phyloP scores from a whole-genome alignment of 2,329 filamentous ascomycete genomes.

The Tolypocladium cylindrosporum region DNA sequence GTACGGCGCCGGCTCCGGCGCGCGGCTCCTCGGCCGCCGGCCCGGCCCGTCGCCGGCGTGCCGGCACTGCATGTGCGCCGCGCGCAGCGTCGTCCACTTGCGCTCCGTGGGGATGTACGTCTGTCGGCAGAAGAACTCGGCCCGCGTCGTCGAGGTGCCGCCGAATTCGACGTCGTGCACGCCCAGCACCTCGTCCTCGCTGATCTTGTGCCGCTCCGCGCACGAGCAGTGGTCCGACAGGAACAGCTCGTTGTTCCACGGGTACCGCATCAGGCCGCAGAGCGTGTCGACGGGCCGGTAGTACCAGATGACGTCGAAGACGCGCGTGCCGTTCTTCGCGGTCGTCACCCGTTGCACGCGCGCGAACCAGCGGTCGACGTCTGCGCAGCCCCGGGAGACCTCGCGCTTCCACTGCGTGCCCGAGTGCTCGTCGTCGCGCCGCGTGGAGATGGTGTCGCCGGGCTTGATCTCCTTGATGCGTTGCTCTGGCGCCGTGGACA shows the following conservation, averaged over 20 bases:
- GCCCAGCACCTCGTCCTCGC: constrained; percentile 43
- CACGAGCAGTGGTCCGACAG: constrained; percentile 70
- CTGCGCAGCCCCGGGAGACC: constrained; percentile 27
- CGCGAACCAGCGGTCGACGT: constrained; percentile 55
- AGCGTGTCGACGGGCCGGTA: constrained; percentile 63
- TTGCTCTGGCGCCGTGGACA: constrained; percentile 12
- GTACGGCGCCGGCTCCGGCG: too few relatives aligned
- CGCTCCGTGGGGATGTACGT: constrained; percentile 52
- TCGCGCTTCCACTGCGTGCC: constrained; percentile 47
- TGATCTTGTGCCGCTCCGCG: constrained; percentile 33
- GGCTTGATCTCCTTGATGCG: constrained; percentile 23
- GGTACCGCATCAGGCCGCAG: constrained; percentile 58
- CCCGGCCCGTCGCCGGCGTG: constrained; percentile 13
- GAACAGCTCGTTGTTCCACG: constrained; percentile 64
- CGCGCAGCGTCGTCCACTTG: constrained; percentile 49
- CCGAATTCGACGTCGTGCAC: constrained; percentile 51
- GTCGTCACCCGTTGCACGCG: constrained; percentile 51
- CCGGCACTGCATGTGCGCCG: constrained; percentile 44
- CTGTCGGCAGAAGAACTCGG: constrained; percentile 60
- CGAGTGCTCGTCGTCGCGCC: constrained; percentile 32
- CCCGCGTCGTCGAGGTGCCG: constrained; percentile 30
- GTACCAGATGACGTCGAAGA: constrained; percentile 62
- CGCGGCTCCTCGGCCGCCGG: too few relatives aligned
- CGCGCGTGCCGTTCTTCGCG: constrained; percentile 20
- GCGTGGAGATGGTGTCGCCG: constrained; percentile 40